Percentiles rank a stretch among this genome's conserved stretches.
These are phyloP conservation scores for Herpetomonas samuelpessoai DNA, from an alignment of 208 protist species.

Conservation along the genomic window DNA sequence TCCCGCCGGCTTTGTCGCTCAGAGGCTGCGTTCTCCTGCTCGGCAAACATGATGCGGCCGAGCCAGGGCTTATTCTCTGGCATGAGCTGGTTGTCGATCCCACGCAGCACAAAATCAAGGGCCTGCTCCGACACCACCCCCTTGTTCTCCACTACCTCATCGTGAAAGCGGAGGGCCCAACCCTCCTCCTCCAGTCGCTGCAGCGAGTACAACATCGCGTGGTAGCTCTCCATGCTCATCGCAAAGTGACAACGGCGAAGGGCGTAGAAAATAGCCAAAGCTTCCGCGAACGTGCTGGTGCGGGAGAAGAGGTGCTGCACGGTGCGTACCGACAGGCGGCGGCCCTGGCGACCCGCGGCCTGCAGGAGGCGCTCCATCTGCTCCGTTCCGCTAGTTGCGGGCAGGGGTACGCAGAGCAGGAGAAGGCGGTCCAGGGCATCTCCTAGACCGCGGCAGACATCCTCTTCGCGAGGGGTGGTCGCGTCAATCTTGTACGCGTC, in stretches of 20 bases:
- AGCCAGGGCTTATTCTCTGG: conserved; percentile 92
- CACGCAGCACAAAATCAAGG: conserved; percentile 85
- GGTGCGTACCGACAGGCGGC: conserved; percentile 71
- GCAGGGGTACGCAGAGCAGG: conserved; percentile 73
- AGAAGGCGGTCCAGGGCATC: conserved; percentile 85
- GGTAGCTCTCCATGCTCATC: conserved; percentile 89
- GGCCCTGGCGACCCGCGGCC: conserved; percentile 50
- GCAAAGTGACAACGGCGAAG: conserved; percentile 76
- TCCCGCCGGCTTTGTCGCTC: conserved; percentile 31
- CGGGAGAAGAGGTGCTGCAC: conserved; percentile 89
- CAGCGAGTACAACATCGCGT: conserved; percentile 91
- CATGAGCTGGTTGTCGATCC: conserved; percentile 75
- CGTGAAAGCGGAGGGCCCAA: conserved; percentile 77
- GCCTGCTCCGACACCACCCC: conserved; percentile 67
- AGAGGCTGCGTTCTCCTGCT: conserved; percentile 48
- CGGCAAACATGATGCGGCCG: conserved; percentile 86
- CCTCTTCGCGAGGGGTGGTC: conserved; percentile 59
- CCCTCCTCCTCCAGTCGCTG: conserved; percentile 89
- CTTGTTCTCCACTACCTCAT: conserved; percentile 40
- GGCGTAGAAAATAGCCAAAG: conserved; percentile 83
- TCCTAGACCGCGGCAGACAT: conserved; percentile 75
- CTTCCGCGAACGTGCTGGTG: conserved; percentile 69
- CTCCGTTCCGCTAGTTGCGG: conserved; percentile 27
- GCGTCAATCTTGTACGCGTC: conserved; percentile 54
- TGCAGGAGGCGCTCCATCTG: conserved; percentile 62